Conservation (phyloP, 129 eudicot genomes). For the Helianthus tuberosus region DNA sequence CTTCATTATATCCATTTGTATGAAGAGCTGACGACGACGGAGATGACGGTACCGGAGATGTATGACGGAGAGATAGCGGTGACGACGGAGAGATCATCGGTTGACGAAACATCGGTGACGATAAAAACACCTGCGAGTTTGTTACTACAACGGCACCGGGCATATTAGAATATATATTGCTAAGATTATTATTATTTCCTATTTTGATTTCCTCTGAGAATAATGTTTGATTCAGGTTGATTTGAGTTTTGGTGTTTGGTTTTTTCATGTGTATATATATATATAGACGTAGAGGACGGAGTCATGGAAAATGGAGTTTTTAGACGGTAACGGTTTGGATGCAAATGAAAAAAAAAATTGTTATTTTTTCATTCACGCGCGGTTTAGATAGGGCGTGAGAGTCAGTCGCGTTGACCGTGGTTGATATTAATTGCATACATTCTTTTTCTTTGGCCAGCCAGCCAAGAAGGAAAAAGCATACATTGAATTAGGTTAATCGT, state of each 20-base stretch:
- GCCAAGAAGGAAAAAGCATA: too few species aligned
- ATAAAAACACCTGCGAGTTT: constrained; percentile 65
- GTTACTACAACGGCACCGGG: constrained; percentile 54
- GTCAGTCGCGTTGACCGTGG: neutral
- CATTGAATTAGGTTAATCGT: neutral
- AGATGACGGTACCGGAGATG: constrained; percentile 38
- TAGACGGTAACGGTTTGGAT: constrained; percentile 26
- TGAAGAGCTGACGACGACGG: constrained; percentile 19
- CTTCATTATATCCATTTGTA: constrained; percentile 19
- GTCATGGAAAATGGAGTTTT: constrained; percentile 30
- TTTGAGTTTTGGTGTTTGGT: constrained; percentile 20
- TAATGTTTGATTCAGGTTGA: neutral
- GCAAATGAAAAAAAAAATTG: constrained; percentile 3
- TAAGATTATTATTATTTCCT: neutral
- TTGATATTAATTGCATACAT: neutral
- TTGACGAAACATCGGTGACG: constrained; percentile 59
- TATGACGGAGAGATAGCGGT: constrained; percentile 28
- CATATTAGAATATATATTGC: constrained; percentile 32
- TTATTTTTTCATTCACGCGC: constrained; percentile 9
- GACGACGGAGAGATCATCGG: constrained; percentile 34
- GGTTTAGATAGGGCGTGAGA: constrained; percentile 16
- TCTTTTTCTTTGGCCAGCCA: neutral
- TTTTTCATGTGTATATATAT: neutral
- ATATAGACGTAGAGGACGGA: neutral
- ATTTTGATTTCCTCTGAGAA: neutral